Evolutionary conservation across 2,329 filamentous ascomycete genomes (phyloP).

Genomic region (Scedosporium apiospermum): DNA sequence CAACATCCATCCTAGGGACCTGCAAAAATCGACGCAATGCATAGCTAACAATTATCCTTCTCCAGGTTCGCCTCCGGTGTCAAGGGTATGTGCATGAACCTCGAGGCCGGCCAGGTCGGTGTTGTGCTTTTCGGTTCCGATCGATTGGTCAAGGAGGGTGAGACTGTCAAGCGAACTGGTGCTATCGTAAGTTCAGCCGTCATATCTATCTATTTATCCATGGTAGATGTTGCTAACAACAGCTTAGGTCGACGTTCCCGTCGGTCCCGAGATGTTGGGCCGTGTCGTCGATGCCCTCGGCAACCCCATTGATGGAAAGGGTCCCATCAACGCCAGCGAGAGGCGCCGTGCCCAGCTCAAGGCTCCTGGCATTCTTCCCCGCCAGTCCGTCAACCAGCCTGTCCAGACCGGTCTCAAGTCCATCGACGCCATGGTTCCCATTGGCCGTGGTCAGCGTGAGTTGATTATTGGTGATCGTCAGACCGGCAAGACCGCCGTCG

Average conservation of each 20-base stretch:
- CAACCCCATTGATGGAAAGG: slow-evolving; percentile 99
- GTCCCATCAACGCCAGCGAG: slow-evolving; percentile 85
- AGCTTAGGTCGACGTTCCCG: slow-evolving; percentile 86
- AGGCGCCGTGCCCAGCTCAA: slow-evolving; percentile 96
- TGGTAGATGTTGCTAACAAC: slow-evolving; percentile 14
- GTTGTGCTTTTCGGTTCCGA: slow-evolving; percentile 99
- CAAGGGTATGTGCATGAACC: slow-evolving; percentile 99
- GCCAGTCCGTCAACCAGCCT: slow-evolving; percentile 93
- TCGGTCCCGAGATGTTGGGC: slow-evolving; percentile 85
- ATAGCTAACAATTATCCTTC: neutral
- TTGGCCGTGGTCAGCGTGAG: slow-evolving; percentile 99
- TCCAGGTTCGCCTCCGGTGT: slow-evolving; percentile 94
- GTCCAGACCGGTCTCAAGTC: slow-evolving; percentile 99
- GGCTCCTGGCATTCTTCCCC: slow-evolving; percentile 96
- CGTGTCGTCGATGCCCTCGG: slow-evolving; percentile 98
- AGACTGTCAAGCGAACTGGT: slow-evolving; percentile 99
- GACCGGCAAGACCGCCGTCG: slow-evolving; percentile 98
- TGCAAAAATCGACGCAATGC: neutral
- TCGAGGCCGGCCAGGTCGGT: slow-evolving; percentile 99
- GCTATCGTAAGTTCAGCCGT: slow-evolving; percentile 69
- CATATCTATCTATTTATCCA: neutral
- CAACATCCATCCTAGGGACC: neutral
- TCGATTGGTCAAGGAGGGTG: slow-evolving; percentile 98
- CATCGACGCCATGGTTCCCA: slow-evolving; percentile 98
- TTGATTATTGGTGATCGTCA: slow-evolving; percentile 99